Evolutionary conservation across 2,329 filamentous ascomycete genomes (phyloP).

Genomic region (Botryotinia calthae): DNA sequence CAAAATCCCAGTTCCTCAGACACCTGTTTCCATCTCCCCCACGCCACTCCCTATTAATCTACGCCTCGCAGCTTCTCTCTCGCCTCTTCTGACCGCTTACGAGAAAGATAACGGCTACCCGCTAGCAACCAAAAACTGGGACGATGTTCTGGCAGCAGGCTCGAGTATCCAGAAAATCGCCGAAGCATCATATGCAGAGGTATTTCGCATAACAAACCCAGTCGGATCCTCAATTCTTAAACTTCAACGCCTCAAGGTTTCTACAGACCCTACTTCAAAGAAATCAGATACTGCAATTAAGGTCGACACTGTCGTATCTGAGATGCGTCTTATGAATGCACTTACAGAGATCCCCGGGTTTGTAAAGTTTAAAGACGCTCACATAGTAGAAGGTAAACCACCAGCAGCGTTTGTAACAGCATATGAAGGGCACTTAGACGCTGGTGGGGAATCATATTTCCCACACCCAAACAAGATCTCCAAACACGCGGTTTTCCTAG

Average conservation of each 20-base stretch:
- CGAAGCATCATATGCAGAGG: constrained; percentile 64
- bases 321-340: constrained; percentile 62
- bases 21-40: background rate
- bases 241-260: constrained; percentile 52
- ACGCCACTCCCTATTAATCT: background rate
- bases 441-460: constrained; percentile 51
- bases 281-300: constrained; percentile 27
- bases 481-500: constrained; percentile 56
- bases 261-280: constrained; percentile 27
- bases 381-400: constrained; percentile 56
- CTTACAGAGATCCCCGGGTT: constrained; percentile 63
- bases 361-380: constrained; percentile 63
- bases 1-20: background rate
- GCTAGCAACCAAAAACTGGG: constrained; percentile 43
- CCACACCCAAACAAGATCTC: constrained; percentile 60
- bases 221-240: constrained; percentile 64
- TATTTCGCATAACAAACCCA: constrained; percentile 60
- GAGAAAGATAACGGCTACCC: constrained; percentile 23
- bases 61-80: constrained; percentile 21
- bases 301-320: constrained; percentile 53
- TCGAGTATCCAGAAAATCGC: constrained; percentile 61
- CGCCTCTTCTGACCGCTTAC: constrained; percentile 29
- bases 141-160: constrained; percentile 53
- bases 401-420: constrained; percentile 55
- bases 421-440: constrained; percentile 33